These are phyloP conservation scores for Pseudonectria foliicola DNA, from an alignment of 2,329 filamentous ascomycete genomes.

Conservation along the genomic window DNA sequence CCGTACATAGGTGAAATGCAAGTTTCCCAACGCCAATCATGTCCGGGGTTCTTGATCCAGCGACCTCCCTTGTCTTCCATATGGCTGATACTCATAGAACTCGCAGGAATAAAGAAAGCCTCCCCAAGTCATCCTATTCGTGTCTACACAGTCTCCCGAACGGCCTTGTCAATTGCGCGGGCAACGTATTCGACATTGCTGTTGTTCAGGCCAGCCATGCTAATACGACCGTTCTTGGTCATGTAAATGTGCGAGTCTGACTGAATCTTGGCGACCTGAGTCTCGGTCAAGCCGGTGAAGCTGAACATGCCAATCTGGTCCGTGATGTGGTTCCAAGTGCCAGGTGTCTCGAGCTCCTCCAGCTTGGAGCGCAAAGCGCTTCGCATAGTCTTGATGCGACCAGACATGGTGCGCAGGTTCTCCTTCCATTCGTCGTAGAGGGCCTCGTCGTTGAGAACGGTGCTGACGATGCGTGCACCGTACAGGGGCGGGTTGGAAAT, in stretches of 20 bases:
- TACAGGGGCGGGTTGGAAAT: slow-evolving; percentile 97
- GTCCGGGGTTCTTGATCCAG: slow-evolving; percentile 15
- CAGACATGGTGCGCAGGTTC: slow-evolving; percentile 88
- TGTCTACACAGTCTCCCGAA: slow-evolving; percentile 33
- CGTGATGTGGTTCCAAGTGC: slow-evolving; percentile 94
- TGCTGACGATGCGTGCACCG: slow-evolving; percentile 80
- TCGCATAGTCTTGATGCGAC: slow-evolving; percentile 90
- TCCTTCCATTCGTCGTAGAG: slow-evolving; percentile 90
- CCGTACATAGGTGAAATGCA: slow-evolving; percentile 16
- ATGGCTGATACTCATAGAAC: no score
- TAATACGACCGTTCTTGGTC: slow-evolving; percentile 97
- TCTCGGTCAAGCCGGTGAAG: slow-evolving; percentile 73
- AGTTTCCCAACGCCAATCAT: slow-evolving; percentile 20
- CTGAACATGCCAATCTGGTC: slow-evolving; percentile 99
- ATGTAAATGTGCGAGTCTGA: slow-evolving; percentile 74
- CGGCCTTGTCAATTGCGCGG: slow-evolving; percentile 78
- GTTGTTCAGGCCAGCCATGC: slow-evolving; percentile 95
- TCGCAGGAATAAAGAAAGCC: not conserved
- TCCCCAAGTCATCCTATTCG: not conserved
- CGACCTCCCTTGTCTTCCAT: slow-evolving; percentile 14
- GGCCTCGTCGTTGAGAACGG: slow-evolving; percentile 71
- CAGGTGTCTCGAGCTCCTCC: slow-evolving; percentile 78
- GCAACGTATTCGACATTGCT: slow-evolving; percentile 91
- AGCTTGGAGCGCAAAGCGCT: slow-evolving; percentile 69
- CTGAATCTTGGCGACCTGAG: slow-evolving; percentile 65